A percentile compares a stretch with the other conserved stretches of the same genome.
Evolutionary conservation across 345 rosid species (phyloP).

Genomic region (Citrus medica): DNA sequence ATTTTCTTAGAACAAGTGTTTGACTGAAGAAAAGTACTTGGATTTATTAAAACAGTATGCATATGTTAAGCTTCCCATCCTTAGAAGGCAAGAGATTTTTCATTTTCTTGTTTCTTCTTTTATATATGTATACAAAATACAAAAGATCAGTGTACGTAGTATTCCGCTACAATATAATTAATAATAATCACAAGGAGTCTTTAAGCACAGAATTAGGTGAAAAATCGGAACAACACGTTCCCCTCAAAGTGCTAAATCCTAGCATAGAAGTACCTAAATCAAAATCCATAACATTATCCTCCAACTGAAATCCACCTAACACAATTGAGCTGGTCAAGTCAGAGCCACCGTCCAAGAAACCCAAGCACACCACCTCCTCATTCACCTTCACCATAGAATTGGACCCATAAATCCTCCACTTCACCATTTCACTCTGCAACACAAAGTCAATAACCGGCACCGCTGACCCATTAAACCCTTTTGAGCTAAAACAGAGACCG

Average conservation of each 20-base stretch:
- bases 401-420: conserved; percentile 61
- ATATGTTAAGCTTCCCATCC: no score
- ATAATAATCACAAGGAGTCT: background rate
- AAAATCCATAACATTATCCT: conserved; percentile 61
- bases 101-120: no score
- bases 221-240: conserved; percentile 27
- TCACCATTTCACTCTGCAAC: conserved; percentile 89
- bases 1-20: no score
- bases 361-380: conserved; percentile 57
- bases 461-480: conserved; percentile 5
- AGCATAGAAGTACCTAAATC: conserved; percentile 60
- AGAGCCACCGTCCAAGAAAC: conserved; percentile 65
- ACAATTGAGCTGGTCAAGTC: conserved; percentile 36
- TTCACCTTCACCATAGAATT: conserved; percentile 58
- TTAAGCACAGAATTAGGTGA: background rate
- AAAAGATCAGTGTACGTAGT: background rate
- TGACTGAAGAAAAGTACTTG: no score
- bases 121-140: background rate
- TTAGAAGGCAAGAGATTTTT: no score
- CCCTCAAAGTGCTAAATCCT: conserved; percentile 48
- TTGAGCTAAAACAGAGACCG: conserved; percentile 38
- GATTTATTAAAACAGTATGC: no score
- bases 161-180: background rate
- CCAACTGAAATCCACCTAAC: conserved; percentile 73
- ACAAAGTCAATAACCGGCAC: conserved; percentile 61